Evolutionary conservation across 768 basidiomycete genomes (phyloP), one percentile per base, ranked within the genome.

Genomic region (Exsudoporus frostii): DNA sequence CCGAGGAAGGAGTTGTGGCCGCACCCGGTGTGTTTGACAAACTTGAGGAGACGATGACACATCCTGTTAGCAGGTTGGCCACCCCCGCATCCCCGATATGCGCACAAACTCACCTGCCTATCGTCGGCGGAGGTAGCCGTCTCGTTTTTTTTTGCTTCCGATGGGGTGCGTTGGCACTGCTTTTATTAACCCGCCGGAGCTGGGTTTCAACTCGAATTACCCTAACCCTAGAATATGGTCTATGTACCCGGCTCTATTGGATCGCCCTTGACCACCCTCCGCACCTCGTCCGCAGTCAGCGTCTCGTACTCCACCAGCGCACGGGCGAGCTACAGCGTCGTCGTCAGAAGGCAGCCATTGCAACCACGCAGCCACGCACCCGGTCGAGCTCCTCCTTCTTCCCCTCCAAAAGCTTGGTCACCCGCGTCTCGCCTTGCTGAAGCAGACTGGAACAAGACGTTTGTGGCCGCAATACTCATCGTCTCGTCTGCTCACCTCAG

Each of bases 221-320:
- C n/a, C n/a, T n/a, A n/a, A n/a, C n/a, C n/a, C n/a, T n/a, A n/a
- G n/a, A n/a, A n/a, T n/a, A n/a, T n/a, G n/a, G n/a, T n/a, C n/a
- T n/a, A n/a, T n/a, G n/a, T n/a, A n/a, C n/a, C n/a, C n/a, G n/a
- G n/a, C n/a, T n/a, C n/a, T n/a, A n/a, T n/a, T n/a, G 80, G 76
- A 68, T 96, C 85, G 36, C 94, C 94, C 53, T 78, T 84, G 66
- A 98, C 81, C 24, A 95, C 92, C 71, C 81, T 86, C 63, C 79
- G 76, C 17, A 98, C 95, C 70, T 99, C 93, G 10, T 90, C 86
- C 37, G 82, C 76, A 59, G 86, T 85, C 58, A 99, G 75, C 19
- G 96, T 98, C 75, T 99, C 96, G 71, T 96, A 88, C 68, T 98
- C 94, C 13, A 99, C 88, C 53, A 99, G 74, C 10, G 96, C 96